phyloP scores from a whole-genome alignment of 1,284 basidiomycete species.

The Cryptococcus maquisensis region DNA sequence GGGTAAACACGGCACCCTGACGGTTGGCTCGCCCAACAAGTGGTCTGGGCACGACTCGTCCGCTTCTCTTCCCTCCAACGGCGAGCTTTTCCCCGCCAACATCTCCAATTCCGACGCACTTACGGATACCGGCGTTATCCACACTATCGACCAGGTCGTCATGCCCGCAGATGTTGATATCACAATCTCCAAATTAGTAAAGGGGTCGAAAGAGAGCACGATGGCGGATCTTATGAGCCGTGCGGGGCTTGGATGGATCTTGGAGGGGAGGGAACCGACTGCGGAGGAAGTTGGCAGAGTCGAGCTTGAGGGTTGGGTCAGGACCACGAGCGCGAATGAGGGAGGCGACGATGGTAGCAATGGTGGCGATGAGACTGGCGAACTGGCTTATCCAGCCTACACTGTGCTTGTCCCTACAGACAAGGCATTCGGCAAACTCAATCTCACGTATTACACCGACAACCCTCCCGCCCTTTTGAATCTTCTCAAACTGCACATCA shows the following conservation, averaged over 20 bases:
- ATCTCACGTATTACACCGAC: constrained; percentile 72
- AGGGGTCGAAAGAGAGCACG: constrained; percentile 77
- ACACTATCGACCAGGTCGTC: constrained; percentile 77
- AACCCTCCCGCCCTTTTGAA: constrained; percentile 59
- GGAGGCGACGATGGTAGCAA: background rate
- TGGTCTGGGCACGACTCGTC: constrained; percentile 40
- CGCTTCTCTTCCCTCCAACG: constrained; percentile 33
- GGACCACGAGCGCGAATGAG: constrained; percentile 53
- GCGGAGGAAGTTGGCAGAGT: constrained; percentile 47
- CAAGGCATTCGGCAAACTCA: constrained; percentile 82
- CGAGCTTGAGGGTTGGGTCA: constrained; percentile 44
- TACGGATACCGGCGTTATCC: constrained; percentile 85
- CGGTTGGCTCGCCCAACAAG: constrained; percentile 31
- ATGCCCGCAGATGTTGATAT: constrained; percentile 84
- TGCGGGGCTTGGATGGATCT: constrained; percentile 81
- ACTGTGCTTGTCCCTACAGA: constrained; percentile 88
- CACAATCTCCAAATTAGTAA: constrained; percentile 81
- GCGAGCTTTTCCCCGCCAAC: constrained; percentile 33
- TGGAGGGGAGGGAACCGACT: constrained; percentile 76
- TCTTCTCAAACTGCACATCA: constrained; percentile 84
- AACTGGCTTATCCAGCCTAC: constrained; percentile 54
- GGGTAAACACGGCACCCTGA: constrained; percentile 24
- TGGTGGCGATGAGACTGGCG: constrained; percentile 8
- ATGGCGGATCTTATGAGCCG: constrained; percentile 80
- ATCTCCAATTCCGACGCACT: constrained; percentile 56